These are phyloP conservation scores for Aphanomyces euteiches DNA, from an alignment of 352 stramenopile genomes.

Conservation along the genomic window DNA sequence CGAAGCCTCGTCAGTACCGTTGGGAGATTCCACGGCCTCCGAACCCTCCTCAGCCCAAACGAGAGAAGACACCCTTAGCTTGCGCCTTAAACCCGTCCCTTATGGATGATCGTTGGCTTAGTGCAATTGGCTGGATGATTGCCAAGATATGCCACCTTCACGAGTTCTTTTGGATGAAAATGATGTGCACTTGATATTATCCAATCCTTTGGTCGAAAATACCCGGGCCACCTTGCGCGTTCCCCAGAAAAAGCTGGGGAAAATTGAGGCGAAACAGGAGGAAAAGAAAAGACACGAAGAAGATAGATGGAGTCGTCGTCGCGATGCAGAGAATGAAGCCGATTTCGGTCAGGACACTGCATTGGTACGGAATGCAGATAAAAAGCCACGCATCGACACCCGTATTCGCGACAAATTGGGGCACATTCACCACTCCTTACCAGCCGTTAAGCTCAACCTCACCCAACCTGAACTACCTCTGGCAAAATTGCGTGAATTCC, in stretches of 20 bases:
- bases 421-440: constrained; percentile 77
- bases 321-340: too few species aligned
- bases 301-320: too few species aligned
- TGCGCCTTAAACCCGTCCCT: constrained; percentile 69
- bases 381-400: constrained; percentile 74
- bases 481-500: constrained; percentile 74
- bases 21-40: constrained; percentile 46
- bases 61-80: constrained; percentile 34
- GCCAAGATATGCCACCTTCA: constrained; percentile 73
- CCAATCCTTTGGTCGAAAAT: constrained; percentile 71
- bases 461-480: constrained; percentile 82
- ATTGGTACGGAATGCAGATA: constrained; percentile 49
- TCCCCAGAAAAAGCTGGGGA: constrained; percentile 76
- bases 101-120: constrained; percentile 64
- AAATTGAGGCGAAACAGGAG: constrained; percentile 64
- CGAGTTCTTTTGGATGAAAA: constrained; percentile 82
- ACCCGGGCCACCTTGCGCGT: constrained; percentile 75
- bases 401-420: constrained; percentile 83
- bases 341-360: constrained; percentile 76
- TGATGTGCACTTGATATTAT: constrained; percentile 72
- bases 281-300: constrained; percentile 68
- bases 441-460: constrained; percentile 81
- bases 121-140: constrained; percentile 73
- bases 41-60: constrained; percentile 29
- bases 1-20: constrained; percentile 64